Evolutionary conservation across 164 flowering plant genomes (phyloP), one percentile per base, ranked within the genome.

Genomic region (Chimonanthus praecox): DNA sequence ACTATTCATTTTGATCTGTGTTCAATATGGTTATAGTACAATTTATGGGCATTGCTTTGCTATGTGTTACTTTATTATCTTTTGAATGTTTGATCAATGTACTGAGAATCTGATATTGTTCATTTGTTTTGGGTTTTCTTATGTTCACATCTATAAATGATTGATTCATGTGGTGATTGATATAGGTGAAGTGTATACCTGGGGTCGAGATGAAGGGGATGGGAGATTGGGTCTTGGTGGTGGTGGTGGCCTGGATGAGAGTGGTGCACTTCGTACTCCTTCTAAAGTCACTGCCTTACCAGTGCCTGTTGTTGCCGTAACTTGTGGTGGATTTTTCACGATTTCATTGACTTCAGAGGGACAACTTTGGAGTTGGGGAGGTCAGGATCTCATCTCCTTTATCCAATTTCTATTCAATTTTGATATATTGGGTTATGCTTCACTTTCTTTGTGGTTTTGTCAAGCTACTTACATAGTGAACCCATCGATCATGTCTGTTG

Each of bases 141-240:
- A 21, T n/a, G 6, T n/a, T 62, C 65, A 62, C n/a, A 18, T 21
- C 10, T 18, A 50, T 54, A n/a, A 3, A n/a, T 70, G 47, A 33
- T 47, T 63, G 44, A 47, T 68, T 46, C 69, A 65, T 73, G 67
- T 50, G 54, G 49, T 63, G 44, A 20, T 49, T 71, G 49, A 68
- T 80, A 71, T 76, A 92, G 97, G 98, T 50, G 89, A 91, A 69
- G 84, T 91, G 51, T 94, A 90, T 75, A 90, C 89, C 61, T 91
- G 97, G 97, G 98, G 97, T 68, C 89, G 98, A 82, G 98, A 94
- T 78, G 95, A 91, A 86, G 97, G 97, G 13, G 97, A 94, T 81
- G 98, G 98, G 72, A 84, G 98, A 81, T 81, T 94, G 97, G 21
- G 97, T 69, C 90, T 92, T 78, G 98, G 97, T 73, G 84, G 92